A percentile compares a stretch with the other conserved stretches of the same genome.
Conservation (phyloP, 768 basidiomycete species). For the Saitozyma sp. region DNA sequence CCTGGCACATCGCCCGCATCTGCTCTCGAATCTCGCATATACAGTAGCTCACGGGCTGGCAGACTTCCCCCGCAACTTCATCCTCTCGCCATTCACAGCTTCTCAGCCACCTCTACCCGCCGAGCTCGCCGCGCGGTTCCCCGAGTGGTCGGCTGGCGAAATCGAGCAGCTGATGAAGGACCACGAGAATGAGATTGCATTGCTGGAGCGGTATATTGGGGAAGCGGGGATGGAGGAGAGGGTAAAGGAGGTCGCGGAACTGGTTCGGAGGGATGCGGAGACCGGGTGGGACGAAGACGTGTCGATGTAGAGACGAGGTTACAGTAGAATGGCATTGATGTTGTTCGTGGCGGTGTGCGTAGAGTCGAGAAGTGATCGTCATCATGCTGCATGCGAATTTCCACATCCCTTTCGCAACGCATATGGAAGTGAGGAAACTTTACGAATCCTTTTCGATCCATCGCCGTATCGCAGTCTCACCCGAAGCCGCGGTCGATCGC, state of each 20-base stretch:
- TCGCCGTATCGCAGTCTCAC: too few relatives aligned
- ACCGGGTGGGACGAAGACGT: slow-evolving; percentile 18
- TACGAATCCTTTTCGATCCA: too few relatives aligned
- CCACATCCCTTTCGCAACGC: too few relatives aligned
- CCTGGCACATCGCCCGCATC: neutral
- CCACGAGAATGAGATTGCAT: slow-evolving; percentile 45
- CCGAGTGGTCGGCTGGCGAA: slow-evolving; percentile 26
- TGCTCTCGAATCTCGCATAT: too few relatives aligned
- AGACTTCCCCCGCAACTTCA: slow-evolving; percentile 34
- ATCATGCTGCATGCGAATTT: too few relatives aligned
- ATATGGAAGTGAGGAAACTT: too few relatives aligned
- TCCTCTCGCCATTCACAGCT: slow-evolving; percentile 36
- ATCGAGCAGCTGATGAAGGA: slow-evolving; percentile 46
- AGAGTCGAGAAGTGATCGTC: too few relatives aligned
- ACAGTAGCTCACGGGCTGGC: neutral
- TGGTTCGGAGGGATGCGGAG: slow-evolving; percentile 30
- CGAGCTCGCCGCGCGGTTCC: slow-evolving; percentile 48
- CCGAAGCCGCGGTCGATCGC: too few relatives aligned
- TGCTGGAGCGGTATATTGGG: slow-evolving; percentile 36
- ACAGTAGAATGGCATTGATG: too few relatives aligned
- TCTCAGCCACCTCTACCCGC: slow-evolving; percentile 31
- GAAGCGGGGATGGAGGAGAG: slow-evolving; percentile 42
- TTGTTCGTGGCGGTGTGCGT: too few relatives aligned
- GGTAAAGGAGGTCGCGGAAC: slow-evolving; percentile 45
- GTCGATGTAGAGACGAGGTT: slow-evolving; percentile 9